Evolutionary conservation across 2,329 filamentous ascomycete species (phyloP).

Genomic region (Penicillium sp.): DNA sequence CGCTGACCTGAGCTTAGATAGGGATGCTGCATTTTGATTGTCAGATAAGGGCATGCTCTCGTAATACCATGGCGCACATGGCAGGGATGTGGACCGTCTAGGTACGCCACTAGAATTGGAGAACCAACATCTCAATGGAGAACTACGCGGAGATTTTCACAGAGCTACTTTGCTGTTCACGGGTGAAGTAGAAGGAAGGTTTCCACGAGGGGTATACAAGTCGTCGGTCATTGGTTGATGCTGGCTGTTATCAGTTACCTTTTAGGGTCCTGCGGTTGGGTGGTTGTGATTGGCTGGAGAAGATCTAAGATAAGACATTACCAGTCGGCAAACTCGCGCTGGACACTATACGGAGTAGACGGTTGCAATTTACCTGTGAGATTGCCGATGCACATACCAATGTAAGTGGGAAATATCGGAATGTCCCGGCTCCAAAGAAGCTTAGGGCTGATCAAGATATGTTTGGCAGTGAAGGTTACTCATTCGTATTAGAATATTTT

Average conservation of each 20-base stretch:
- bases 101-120: background rate
- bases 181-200: background rate
- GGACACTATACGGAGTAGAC: background rate
- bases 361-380: background rate
- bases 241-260: conserved; percentile 5
- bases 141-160: background rate
- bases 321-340: background rate
- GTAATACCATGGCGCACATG: conserved; percentile 14
- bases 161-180: background rate
- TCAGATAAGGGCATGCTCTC: conserved; percentile 23
- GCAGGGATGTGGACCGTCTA: background rate
- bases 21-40: conserved; percentile 5
- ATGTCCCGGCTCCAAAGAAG: background rate
- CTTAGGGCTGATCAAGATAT: background rate
- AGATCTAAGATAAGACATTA: conserved; percentile 4
- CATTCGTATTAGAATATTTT: background rate
- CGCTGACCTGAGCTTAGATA: conserved; percentile 23
- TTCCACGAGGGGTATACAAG: background rate
- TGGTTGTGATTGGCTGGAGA: conserved; percentile 9
- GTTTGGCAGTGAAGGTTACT: background rate
- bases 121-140: background rate
- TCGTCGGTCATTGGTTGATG: conserved; percentile 1
- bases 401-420: background rate
- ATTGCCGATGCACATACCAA: background rate
- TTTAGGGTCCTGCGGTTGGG: background rate